Evolutionary conservation across 2,329 filamentous ascomycete species (phyloP), one percentile per base, ranked within the genome.

Genomic region (Aspergillus udagawae): DNA sequence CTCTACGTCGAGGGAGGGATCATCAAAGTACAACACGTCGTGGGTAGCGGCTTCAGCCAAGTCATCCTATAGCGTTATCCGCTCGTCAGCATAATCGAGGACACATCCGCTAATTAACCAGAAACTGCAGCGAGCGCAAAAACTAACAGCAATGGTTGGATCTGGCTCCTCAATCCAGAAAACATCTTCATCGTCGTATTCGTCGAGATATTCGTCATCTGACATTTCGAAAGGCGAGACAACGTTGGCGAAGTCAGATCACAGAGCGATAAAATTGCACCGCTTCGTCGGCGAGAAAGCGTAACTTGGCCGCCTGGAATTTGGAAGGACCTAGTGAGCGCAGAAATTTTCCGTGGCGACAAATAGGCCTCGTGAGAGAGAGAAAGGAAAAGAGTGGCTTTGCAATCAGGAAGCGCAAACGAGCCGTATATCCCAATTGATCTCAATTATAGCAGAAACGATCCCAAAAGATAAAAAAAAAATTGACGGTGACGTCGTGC

Each of bases 1-100:
- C 53, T 72, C 68, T 7, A 70, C 59, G 38, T 79, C 75, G 27
- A 72, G 65, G 14, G 64, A 67, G 5, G 75, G 71, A 53, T 78
- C 73, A 48, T 77, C 74, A 27, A 71, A 68, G 35, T 73, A 69
- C 27, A 74, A 65, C 29, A 75, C 72, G 54, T 76, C 76, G 62
- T 75, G 70, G 14, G 74, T 66, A 29, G 77, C 67, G 51, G 72
- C 70, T 59, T 69, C 71, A 45, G 77, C 77, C 23, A 79, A 68
- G 55, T 79, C 76, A 52, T 80, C 76, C 74, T 77, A 48, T 44
- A 48, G 48, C 10, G 27, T 42, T 23, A 9, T 45, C 4, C 4
- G 14, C 27, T 25, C 29, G 45, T 64, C 52, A 62, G 55, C 48
- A 25, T 38, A 32, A 49, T 41, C 32, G 32, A 38, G 14, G 32